A percentile compares a stretch with the other conserved stretches of the same genome.
These are phyloP conservation scores for Epichloe sp. DNA, from an alignment of 2,329 filamentous ascomycete species.

Conservation along the genomic window DNA sequence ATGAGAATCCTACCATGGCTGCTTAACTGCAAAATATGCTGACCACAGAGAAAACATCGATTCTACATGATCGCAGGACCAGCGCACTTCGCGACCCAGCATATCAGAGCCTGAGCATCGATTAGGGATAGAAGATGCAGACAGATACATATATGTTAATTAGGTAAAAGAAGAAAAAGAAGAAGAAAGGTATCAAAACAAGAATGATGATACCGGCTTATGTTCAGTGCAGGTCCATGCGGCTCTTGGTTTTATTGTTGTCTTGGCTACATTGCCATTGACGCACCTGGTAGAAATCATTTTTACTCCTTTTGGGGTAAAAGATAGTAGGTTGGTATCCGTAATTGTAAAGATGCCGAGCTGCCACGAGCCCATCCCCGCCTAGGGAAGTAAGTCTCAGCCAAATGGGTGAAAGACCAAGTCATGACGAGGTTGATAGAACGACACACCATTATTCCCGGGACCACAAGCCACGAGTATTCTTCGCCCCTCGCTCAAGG, in stretches of 20 bases:
- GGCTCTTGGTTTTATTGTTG: neutral
- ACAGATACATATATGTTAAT: neutral
- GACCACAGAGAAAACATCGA: no score
- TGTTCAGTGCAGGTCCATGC: neutral
- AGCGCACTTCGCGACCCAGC: neutral
- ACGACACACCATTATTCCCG: constrained; percentile 47
- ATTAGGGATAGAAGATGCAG: neutral
- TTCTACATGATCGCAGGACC: no score
- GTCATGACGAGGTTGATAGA: neutral
- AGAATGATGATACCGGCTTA: neutral
- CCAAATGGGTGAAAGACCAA: neutral
- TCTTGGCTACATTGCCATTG: neutral
- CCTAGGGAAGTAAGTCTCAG: constrained; percentile 34
- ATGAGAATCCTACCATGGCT: neutral
- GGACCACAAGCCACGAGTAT: constrained; percentile 88
- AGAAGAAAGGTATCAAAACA: constrained; percentile 2
- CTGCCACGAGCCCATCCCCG: constrained; percentile 88
- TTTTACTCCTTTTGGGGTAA: constrained; percentile 85
- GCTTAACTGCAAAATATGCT: no score
- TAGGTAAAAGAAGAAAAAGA: constrained; percentile 5
- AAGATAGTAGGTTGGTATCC: constrained; percentile 82
- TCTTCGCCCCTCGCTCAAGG: constrained; percentile 53
- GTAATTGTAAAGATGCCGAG: constrained; percentile 81
- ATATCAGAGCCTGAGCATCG: neutral
- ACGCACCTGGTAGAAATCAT: constrained; percentile 71